Evolutionary conservation across 2,329 filamentous ascomycete species (phyloP), one percentile per base, ranked within the genome.

Genomic region (Chlorencoelia australis): DNA sequence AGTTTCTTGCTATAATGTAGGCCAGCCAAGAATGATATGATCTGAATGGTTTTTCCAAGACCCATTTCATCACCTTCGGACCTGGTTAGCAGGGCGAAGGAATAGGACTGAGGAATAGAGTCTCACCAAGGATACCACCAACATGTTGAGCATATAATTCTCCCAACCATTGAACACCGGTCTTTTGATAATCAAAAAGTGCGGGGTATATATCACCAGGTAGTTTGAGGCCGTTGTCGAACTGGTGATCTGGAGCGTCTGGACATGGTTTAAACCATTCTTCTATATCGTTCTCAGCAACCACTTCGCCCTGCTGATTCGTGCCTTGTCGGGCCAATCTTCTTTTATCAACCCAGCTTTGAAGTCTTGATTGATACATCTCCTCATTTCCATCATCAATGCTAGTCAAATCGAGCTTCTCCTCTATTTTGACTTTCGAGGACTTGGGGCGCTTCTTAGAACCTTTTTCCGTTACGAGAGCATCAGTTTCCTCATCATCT

Each of bases 31-130:
- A 57, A 57, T 11, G 55, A 56, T 33, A 84, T 83, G 30, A 77
- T 69, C 53, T 84, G 79, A 17, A 84, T 81, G 2, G 91, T 98
- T 63, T 98, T 98, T 4, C 91, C 91, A n/a, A 98, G 65, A 1
- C 93, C 91, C 91, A 98, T 98, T 59, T 98, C 91, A 54, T 98
- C 91, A 5, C n/a, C n/a, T n/a, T n/a, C n/a, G n/a, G n/a, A n/a
- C n/a, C n/a, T n/a, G n/a, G n/a, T n/a, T n/a, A n/a, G n/a, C n/a
- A n/a, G n/a, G n/a, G n/a, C n/a, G n/a, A n/a, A n/a, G n/a, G n/a
- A n/a, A n/a, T n/a, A n/a, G n/a, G n/a, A n/a, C n/a, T n/a, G n/a
- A n/a, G n/a, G n/a, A n/a, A n/a, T n/a, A n/a, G n/a, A n/a, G n/a
- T n/a, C n/a, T n/a, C n/a, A n/a, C 89, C 91, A 25, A 98, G 73